Evolutionary conservation across 495 filamentous ascomycete genomes (phyloP).

Genomic region (Saxophila tyrrhenica): DNA sequence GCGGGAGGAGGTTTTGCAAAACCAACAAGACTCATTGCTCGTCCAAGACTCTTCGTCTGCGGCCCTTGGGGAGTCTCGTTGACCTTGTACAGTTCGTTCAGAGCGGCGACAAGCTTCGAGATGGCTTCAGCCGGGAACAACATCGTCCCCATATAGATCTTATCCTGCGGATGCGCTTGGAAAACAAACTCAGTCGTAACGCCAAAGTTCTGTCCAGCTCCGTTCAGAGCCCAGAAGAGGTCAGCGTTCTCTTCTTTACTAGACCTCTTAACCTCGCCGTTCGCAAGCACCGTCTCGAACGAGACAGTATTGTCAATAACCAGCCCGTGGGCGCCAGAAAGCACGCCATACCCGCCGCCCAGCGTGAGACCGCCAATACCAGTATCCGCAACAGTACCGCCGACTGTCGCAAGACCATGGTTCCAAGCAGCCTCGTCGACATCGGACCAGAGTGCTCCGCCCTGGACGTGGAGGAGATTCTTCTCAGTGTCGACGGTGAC

Average conservation of each 20-base stretch:
- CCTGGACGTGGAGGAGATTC: slow-evolving; percentile 40
- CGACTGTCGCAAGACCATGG: slow-evolving; percentile 44
- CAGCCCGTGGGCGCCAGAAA: slow-evolving; percentile 40
- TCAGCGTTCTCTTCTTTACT: slow-evolving; percentile 27
- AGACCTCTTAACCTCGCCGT: slow-evolving; percentile 34
- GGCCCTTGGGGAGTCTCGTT: not conserved
- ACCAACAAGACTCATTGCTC: slow-evolving; percentile 30
- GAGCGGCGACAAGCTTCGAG: slow-evolving; percentile 28
- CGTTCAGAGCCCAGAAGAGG: slow-evolving; percentile 31
- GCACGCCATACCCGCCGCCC: slow-evolving; percentile 46
- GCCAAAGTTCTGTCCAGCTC: slow-evolving; percentile 31
- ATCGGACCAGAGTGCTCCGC: slow-evolving; percentile 45
- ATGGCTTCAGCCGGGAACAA: slow-evolving; percentile 32
- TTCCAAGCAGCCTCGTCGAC: slow-evolving; percentile 41
- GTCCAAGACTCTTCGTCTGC: slow-evolving; percentile 16
- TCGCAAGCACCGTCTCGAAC: slow-evolving; percentile 40
- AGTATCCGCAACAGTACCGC: slow-evolving; percentile 49
- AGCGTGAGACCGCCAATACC: slow-evolving; percentile 49
- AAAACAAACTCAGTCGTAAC: slow-evolving; percentile 37
- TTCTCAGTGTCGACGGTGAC: slow-evolving; percentile 36
- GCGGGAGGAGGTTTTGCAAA: slow-evolving; percentile 33
- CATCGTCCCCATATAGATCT: slow-evolving; percentile 39
- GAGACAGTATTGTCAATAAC: slow-evolving; percentile 42
- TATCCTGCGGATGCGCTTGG: slow-evolving; percentile 33
- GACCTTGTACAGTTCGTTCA: slow-evolving; percentile 29